Evolutionary conservation across 1,139 yeast species (phyloP).

Genomic region (Yamadazyma pseudoaaseri): DNA sequence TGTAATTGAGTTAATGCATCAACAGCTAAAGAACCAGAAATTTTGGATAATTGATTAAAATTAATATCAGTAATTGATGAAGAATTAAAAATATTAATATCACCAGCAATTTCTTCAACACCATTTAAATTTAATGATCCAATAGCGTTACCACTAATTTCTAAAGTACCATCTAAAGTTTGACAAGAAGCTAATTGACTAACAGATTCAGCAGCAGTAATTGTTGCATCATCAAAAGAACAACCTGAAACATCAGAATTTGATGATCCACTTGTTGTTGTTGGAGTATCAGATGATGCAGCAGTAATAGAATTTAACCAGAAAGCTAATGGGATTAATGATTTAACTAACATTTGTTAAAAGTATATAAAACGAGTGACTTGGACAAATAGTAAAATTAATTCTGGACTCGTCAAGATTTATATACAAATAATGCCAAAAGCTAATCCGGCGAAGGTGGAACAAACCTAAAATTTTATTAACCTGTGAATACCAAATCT

Average conservation of each 20-base stretch:
- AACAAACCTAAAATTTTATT: no score
- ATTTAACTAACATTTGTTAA: constrained; percentile 18
- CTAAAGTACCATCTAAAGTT: constrained; percentile 41
- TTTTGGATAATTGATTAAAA: constrained; percentile 29
- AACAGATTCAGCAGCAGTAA: constrained; percentile 39
- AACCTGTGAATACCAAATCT: no score
- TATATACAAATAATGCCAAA: no score
- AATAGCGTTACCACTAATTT: constrained; percentile 38
- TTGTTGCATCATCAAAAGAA: constrained; percentile 38
- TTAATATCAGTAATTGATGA: constrained; percentile 38
- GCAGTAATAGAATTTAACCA: constrained; percentile 7
- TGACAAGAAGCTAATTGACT: constrained; percentile 37
- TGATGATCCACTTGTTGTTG: not conserved
- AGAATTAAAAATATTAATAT: constrained; percentile 38
- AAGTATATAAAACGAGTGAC: constrained; percentile 1
- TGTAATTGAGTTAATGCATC: constrained; percentile 43
- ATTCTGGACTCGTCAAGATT: constrained; percentile 1
- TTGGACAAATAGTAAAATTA: not conserved
- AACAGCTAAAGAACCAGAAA: constrained; percentile 37
- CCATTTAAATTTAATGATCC: constrained; percentile 32
- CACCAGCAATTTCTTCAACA: constrained; percentile 36
- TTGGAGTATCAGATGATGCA: not conserved
- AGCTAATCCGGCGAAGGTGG: no score
- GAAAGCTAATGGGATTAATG: constrained; percentile 17
- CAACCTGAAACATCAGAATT: constrained; percentile 16